Evolutionary conservation across 768 basidiomycete genomes (phyloP).

Genomic region (Trametes coccinea): DNA sequence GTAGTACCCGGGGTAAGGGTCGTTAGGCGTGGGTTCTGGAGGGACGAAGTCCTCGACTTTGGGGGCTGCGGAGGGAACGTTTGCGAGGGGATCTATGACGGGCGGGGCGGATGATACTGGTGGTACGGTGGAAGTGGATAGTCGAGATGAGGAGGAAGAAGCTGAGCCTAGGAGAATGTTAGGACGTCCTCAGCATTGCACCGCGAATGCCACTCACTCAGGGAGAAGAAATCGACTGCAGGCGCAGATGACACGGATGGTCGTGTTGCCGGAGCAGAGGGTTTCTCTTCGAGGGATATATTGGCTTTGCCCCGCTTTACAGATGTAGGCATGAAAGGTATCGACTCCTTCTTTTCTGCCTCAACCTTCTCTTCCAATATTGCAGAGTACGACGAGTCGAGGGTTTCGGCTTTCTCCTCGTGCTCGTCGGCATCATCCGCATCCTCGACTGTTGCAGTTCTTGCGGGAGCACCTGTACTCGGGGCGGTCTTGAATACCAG

Average conservation of each 20-base stretch:
- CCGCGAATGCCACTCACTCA: constrained; percentile 42
- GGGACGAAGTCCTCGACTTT: constrained; percentile 63
- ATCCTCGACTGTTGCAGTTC: constrained; percentile 33
- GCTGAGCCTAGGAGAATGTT: constrained; percentile 22
- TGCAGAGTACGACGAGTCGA: constrained; percentile 13
- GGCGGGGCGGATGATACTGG: constrained; percentile 17
- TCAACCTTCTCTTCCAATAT: constrained; percentile 21
- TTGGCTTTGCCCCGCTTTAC: constrained; percentile 62
- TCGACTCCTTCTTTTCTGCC: constrained; percentile 32
- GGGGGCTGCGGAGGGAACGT: constrained; percentile 58
- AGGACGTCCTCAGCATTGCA: not conserved
- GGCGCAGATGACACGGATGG: constrained; percentile 34
- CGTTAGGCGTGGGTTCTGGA: constrained; percentile 71
- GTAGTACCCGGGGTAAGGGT: constrained; percentile 87
- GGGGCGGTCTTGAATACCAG: constrained; percentile 54
- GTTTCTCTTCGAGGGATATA: constrained; percentile 34
- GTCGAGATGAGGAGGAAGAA: constrained; percentile 27
- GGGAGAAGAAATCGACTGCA: constrained; percentile 66
- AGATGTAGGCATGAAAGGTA: constrained; percentile 59
- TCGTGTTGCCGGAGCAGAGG: constrained; percentile 14
- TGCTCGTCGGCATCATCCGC: constrained; percentile 25
- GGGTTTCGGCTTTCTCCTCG: not conserved
- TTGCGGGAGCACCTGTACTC: constrained; percentile 9
- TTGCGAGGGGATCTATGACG: constrained; percentile 7
- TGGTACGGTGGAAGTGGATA: not conserved